These are phyloP conservation scores for Cladosporium sphaerospermum DNA, from an alignment of 2,329 filamentous ascomycete genomes.

Conservation along the genomic window DNA sequence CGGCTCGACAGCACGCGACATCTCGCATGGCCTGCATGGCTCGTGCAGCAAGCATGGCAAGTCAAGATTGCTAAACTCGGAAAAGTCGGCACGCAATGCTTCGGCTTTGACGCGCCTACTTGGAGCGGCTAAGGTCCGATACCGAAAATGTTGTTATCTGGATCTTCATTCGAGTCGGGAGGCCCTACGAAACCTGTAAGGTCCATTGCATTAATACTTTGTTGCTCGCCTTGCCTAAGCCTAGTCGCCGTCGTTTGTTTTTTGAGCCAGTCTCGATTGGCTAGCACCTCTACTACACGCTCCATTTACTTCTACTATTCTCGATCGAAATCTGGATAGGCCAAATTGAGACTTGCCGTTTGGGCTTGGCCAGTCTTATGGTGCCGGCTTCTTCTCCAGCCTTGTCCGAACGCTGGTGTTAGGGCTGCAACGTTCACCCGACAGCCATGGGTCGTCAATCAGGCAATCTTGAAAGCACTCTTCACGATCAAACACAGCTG, in stretches of 20 bases:
- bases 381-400: background rate
- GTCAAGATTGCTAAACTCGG: background rate
- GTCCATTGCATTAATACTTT: background rate
- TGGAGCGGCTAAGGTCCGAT: background rate
- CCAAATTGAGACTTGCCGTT: background rate
- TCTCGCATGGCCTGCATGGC: background rate
- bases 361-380: background rate
- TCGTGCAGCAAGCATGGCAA: background rate
- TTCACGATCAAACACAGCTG: conserved; percentile 54
- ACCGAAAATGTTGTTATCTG: background rate
- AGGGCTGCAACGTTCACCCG: background rate
- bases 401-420: background rate
- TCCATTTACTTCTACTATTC: background rate
- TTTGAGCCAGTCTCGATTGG: background rate
- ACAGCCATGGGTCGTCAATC: conserved; percentile 4
- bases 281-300: background rate
- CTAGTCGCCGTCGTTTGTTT: too few species aligned
- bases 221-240: background rate
- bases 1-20: background rate
- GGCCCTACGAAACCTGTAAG: background rate
- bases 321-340: background rate
- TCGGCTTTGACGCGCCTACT: conserved; percentile 1
- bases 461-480: conserved; percentile 32
- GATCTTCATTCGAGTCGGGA: background rate
- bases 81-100: conserved; percentile 6